Evolutionary conservation across 2,329 filamentous ascomycete species (phyloP), one percentile per base, ranked within the genome.

Genomic region (Xylaria digitata): DNA sequence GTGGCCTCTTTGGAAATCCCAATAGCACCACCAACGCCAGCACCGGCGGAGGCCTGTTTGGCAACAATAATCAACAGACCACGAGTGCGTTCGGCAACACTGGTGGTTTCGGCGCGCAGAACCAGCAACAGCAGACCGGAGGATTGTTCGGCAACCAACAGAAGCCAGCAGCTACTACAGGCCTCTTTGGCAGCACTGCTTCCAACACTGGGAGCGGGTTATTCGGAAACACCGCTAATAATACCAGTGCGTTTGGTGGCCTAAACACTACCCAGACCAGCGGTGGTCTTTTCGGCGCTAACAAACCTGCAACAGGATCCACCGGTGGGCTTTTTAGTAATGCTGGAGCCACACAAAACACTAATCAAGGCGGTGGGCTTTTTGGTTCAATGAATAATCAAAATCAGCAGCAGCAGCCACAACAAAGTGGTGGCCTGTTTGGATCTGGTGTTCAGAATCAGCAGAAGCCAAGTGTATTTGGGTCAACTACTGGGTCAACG

Each of bases 381-480:
- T 90, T 90, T 68, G 86, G 87, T 15, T 74, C 73, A 23, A 70
- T 81, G 9, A 76, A 75, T 34, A 76, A 81, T 61, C 68, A 80
- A 67, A 79, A 80, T 63, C 81, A 81, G 67, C 75, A 77, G 23
- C 75, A 77, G 40, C 81, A 78, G 21, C 79, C 68, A 8, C 69
- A 80, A 57, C 80, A 81, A 52, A 75, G 78, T 45, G 75, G 78
- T 32, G 77, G 81, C 48, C 72, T 90, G 6, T 89, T 89, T 69
- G 83, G 85, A 15, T 75, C 74, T 42, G 71, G 83, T 76, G 84
- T 78, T 52, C 85, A 87, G 72, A 82, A 82, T 74, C 83, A 86
- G 71, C 81, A 84, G 62, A 88, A 87, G 72, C 84, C 87, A 3
- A 81, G 83, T n/a, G 73, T 89, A 15, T 89, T 90, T 68, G 86